Conservation (phyloP, 768 basidiomycete species). For the Coprinopsis sp. region DNA sequence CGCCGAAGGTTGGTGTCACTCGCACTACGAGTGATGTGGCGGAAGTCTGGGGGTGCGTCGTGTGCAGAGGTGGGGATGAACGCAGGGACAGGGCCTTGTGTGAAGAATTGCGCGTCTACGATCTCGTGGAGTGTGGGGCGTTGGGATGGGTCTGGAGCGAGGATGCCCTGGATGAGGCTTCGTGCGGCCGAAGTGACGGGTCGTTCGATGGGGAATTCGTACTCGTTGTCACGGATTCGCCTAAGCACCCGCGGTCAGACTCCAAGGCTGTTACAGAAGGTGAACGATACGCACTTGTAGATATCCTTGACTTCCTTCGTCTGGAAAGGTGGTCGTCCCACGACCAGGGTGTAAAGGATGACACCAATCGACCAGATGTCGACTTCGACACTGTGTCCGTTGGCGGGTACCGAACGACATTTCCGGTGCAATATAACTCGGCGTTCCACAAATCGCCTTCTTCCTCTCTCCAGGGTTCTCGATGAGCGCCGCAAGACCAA, state of each 20-base stretch:
- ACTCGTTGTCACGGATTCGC: conserved; percentile 90
- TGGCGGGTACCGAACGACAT: conserved; percentile 92
- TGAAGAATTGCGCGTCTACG: conserved; percentile 81
- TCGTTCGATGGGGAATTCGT: conserved; percentile 83
- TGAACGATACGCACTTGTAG: conserved; percentile 60
- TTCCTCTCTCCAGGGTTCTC: conserved; percentile 96
- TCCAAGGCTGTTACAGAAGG: neutral
- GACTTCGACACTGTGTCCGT: conserved; percentile 97
- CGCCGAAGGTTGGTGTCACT: conserved; percentile 68
- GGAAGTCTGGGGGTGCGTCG: conserved; percentile 71
- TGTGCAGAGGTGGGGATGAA: conserved; percentile 79
- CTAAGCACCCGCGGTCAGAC: conserved; percentile 31
- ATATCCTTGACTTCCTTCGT: conserved; percentile 97
- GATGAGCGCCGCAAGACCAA: conserved; percentile 93
- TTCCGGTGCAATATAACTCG: conserved; percentile 98
- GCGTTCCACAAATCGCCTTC: conserved; percentile 98
- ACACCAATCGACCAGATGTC: conserved; percentile 98
- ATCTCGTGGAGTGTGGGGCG: conserved; percentile 86
- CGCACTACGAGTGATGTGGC: conserved; percentile 53
- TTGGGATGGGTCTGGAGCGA: conserved; percentile 77
- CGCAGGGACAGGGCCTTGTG: conserved; percentile 70
- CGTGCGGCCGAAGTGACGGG: conserved; percentile 66
- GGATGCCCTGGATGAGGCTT: conserved; percentile 76
- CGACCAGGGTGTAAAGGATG: conserved; percentile 89
- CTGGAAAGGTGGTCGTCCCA: conserved; percentile 97